Percentiles rank a stretch among this genome's conserved stretches.
Conservation (phyloP, 352 stramenopile genomes). For the Globisporangium megalacanthum region DNA sequence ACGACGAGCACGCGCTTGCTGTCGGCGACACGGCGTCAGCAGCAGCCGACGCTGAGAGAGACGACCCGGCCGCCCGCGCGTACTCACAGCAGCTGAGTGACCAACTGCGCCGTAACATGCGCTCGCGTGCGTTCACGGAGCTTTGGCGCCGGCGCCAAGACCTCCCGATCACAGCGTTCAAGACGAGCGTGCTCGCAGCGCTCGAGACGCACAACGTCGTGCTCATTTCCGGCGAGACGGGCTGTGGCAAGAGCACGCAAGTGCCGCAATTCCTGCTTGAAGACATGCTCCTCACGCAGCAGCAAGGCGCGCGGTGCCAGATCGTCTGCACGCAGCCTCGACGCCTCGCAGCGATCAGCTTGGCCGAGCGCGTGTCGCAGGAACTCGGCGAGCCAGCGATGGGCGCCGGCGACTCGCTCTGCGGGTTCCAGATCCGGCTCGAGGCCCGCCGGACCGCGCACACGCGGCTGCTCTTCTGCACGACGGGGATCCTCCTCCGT, state of each 20-base stretch:
- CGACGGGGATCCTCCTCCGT: conserved; percentile 92
- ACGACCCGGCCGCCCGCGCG: conserved; percentile 14
- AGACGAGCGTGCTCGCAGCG: conserved; percentile 72
- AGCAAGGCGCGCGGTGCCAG: conserved; percentile 72
- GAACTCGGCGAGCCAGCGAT: conserved; percentile 86
- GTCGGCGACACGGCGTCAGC: neutral
- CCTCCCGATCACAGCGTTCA: conserved; percentile 79
- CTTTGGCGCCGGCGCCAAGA: conserved; percentile 39
- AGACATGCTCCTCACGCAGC: conserved; percentile 60
- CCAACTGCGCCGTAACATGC: conserved; percentile 30
- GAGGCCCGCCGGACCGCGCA: conserved; percentile 81
- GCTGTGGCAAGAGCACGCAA: conserved; percentile 94
- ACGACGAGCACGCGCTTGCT: conserved; percentile 8
- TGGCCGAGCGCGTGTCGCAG: conserved; percentile 91
- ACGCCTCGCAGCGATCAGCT: conserved; percentile 93
- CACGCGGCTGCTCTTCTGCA: conserved; percentile 94
- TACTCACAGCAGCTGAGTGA: conserved; percentile 33
- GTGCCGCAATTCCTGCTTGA: conserved; percentile 97
- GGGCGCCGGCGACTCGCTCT: conserved; percentile 51
- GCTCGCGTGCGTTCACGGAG: conserved; percentile 27
- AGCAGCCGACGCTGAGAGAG: conserved; percentile 16
- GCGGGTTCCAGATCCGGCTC: conserved; percentile 92
- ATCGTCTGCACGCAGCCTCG: conserved; percentile 97
- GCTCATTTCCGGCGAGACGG: conserved; percentile 94
- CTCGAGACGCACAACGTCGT: conserved; percentile 86